Evolutionary conservation across 2,329 filamentous ascomycete genomes (phyloP).

Genomic region (Pseudogymnoascus sp.): DNA sequence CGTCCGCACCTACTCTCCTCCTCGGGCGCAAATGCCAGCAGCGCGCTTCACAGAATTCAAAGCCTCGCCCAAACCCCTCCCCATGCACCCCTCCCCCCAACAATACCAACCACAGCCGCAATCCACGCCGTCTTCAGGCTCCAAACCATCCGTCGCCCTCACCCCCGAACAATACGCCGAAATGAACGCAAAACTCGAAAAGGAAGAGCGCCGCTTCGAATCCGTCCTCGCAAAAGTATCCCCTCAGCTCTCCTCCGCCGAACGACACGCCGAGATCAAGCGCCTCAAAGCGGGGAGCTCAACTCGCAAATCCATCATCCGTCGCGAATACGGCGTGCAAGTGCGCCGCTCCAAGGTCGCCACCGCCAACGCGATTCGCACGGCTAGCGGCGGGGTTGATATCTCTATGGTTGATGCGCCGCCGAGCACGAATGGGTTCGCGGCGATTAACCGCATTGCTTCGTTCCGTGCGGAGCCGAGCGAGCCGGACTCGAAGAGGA

Average conservation of each 20-base stretch:
- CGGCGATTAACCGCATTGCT: neutral
- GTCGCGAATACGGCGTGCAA: neutral
- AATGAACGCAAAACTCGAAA: neutral
- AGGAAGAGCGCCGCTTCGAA: neutral
- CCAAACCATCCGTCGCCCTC: neutral
- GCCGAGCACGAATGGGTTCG: neutral
- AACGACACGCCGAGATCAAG: neutral
- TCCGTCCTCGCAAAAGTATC: neutral
- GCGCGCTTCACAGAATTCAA: neutral
- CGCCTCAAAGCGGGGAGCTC: neutral
- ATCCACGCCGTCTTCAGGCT: neutral
- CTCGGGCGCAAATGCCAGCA: neutral
- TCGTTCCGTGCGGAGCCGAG: neutral
- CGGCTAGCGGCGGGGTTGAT: neutral
- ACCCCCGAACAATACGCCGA: neutral
- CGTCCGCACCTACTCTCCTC: neutral
- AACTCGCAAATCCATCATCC: neutral
- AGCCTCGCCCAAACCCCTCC: neutral
- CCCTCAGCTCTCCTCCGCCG: neutral
- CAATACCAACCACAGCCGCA: neutral
- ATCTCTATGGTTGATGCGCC: neutral
- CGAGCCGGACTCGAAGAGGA: neutral
- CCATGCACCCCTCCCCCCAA: neutral
- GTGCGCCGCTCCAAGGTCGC: neutral
- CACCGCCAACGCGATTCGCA: neutral